Conservation (phyloP, 306 rosid species). For the Rosa rugosa region DNA sequence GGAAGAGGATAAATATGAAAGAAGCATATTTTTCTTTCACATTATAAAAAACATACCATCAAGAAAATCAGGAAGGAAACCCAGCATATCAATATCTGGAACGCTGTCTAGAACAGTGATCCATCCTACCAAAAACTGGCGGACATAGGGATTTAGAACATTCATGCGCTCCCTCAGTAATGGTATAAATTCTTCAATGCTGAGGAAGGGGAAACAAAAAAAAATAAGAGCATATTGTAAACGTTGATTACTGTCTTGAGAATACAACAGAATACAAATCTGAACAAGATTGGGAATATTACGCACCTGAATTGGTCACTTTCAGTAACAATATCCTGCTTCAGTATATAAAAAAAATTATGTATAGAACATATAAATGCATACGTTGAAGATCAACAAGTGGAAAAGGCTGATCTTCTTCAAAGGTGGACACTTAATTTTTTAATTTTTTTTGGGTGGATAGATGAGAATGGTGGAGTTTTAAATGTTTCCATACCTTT, state of each 20-base stretch:
- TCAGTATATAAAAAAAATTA: slow-evolving; percentile 41
- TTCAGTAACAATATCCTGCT: slow-evolving; percentile 98
- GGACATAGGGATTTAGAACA: slow-evolving; percentile 94
- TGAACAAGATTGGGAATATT: slow-evolving; percentile 28
- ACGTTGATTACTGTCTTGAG: neutral
- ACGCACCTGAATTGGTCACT: slow-evolving; percentile 97
- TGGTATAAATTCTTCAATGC: slow-evolving; percentile 98
- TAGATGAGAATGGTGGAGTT: slow-evolving; percentile 17
- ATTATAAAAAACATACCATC: slow-evolving; percentile 52
- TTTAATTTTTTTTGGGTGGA: neutral
- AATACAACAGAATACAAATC: slow-evolving; percentile 14
- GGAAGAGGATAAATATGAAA: slow-evolving; percentile 10
- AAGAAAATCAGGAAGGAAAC: slow-evolving; percentile 92
- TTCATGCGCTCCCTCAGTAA: slow-evolving; percentile 99
- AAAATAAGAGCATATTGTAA: slow-evolving; percentile 25
- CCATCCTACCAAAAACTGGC: slow-evolving; percentile 99
- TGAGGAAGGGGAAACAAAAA: slow-evolving; percentile 35
- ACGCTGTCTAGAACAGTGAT: slow-evolving; percentile 97
- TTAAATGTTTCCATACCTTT: slow-evolving; percentile 50
- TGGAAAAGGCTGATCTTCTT: slow-evolving; percentile 23
- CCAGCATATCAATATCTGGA: slow-evolving; percentile 98
- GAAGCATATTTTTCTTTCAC: slow-evolving; percentile 3
- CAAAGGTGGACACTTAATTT: slow-evolving; percentile 6
- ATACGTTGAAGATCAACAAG: slow-evolving; percentile 19
- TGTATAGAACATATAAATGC: slow-evolving; percentile 15